phyloP scores from a whole-genome alignment of 1,139 yeast genomes.

The Taphrina communis region DNA sequence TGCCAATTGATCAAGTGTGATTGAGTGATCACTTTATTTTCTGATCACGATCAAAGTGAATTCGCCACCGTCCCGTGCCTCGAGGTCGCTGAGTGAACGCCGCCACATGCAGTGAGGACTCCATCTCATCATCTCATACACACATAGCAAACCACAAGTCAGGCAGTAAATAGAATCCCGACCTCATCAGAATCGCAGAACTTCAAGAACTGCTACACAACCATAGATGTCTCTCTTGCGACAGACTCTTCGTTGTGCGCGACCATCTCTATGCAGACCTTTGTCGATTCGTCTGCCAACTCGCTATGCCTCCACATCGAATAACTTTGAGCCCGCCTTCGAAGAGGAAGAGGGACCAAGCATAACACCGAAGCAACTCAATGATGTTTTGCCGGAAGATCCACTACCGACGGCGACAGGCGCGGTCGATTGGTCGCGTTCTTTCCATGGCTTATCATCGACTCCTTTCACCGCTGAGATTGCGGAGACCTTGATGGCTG shows the following conservation, averaged over 20 bases:
- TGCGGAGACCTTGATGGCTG: constrained; percentile 64
- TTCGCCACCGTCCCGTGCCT: no score
- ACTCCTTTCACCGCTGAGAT: constrained; percentile 70
- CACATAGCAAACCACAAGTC: no score
- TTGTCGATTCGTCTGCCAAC: neutral
- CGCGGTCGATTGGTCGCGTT: constrained; percentile 66
- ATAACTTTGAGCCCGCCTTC: neutral
- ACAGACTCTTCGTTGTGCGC: constrained; percentile 5
- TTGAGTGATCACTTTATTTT: no score
- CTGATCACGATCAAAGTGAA: no score
- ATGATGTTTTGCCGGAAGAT: constrained; percentile 19
- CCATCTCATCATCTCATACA: no score
- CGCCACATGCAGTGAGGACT: no score
- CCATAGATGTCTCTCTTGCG: constrained; percentile 6
- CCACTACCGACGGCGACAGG: constrained; percentile 8
- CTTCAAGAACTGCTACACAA: neutral
- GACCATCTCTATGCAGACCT: neutral
- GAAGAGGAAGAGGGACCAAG: constrained; percentile 1
- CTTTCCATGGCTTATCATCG: constrained; percentile 82
- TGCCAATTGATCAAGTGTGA: no score
- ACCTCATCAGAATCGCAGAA: no score
- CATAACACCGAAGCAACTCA: constrained; percentile 7
- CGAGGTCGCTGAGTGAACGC: no score
- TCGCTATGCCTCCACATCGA: constrained; percentile 22
- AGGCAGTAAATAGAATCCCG: no score